phyloP scores from a whole-genome alignment of 2,329 filamentous ascomycete species.

The Madurella fahalii region DNA sequence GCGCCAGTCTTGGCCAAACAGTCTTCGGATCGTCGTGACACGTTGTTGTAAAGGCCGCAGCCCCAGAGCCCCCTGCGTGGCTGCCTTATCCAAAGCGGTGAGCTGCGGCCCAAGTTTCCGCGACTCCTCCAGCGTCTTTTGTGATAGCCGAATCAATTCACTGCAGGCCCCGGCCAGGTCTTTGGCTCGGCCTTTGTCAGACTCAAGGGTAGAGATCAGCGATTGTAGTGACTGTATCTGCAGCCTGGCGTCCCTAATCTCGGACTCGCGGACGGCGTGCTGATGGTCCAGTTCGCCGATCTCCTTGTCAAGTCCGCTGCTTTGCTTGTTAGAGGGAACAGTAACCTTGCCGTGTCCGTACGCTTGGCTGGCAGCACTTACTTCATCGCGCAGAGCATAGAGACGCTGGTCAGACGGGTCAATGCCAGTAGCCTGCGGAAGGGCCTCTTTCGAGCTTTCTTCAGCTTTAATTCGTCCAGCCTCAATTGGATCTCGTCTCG shows the following conservation, averaged over 20 bases:
- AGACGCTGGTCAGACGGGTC: not conserved
- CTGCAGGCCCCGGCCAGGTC: not conserved
- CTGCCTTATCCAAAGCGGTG: not conserved
- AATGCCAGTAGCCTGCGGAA: not conserved
- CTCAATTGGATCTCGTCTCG: not conserved
- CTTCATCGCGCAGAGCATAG: not conserved
- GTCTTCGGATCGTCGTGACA: not conserved
- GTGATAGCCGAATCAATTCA: not conserved
- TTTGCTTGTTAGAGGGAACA: not conserved
- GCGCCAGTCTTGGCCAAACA: not conserved
- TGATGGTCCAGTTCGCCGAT: not conserved
- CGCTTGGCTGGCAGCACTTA: not conserved
- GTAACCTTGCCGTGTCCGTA: not conserved
- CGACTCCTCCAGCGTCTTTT: not conserved
- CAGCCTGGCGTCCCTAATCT: not conserved
- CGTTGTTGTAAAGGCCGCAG: not conserved
- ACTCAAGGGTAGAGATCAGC: not conserved
- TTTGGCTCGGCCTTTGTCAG: not conserved
- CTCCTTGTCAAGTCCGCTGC: not conserved
- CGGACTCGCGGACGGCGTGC: not conserved
- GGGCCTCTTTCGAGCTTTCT: not conserved
- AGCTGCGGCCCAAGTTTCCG: not conserved
- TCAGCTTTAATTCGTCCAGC: not conserved
- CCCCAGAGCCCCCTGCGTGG: not conserved
- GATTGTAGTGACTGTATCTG: not conserved